Evolutionary conservation across 2,329 filamentous ascomycete species (phyloP).

Genomic region (Whalleya microplaca): DNA sequence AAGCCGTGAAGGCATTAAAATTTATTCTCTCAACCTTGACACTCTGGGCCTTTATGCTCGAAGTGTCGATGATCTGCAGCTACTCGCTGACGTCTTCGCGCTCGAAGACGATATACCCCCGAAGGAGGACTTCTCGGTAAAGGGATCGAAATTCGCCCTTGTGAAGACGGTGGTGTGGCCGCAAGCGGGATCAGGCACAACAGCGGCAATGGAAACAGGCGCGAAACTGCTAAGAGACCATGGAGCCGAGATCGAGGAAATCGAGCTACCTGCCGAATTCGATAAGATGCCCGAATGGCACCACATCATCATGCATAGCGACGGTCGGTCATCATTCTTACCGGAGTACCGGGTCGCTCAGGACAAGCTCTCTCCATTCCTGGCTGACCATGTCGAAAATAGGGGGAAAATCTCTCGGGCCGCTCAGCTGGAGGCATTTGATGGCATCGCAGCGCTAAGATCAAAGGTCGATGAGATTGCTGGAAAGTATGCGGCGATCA

Average conservation of each 20-base stretch:
- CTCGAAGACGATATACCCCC: constrained; percentile 54
- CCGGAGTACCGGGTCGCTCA: constrained; percentile 55
- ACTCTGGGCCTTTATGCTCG: constrained; percentile 66
- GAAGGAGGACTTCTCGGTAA: constrained; percentile 39
- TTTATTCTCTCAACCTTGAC: constrained; percentile 62
- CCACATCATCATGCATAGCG: constrained; percentile 50
- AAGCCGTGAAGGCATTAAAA: constrained; percentile 62
- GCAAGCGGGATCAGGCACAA: constrained; percentile 48
- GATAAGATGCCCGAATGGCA: constrained; percentile 56
- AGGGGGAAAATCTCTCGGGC: constrained; percentile 45
- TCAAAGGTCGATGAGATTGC: constrained; percentile 59
- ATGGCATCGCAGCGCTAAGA: constrained; percentile 56
- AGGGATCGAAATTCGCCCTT: constrained; percentile 57
- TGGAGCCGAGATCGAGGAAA: constrained; percentile 60
- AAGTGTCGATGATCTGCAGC: constrained; percentile 59
- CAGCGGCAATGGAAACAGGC: constrained; percentile 46
- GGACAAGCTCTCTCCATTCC: constrained; percentile 47
- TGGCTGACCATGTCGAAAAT: constrained; percentile 58
- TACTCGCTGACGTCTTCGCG: constrained; percentile 57
- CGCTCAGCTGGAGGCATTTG: constrained; percentile 56
- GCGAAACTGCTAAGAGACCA: constrained; percentile 44
- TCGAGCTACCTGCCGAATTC: constrained; percentile 56
- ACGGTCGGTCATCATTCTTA: constrained; percentile 58
- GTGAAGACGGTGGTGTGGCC: constrained; percentile 57
- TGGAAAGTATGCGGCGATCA: constrained; percentile 54